Conservation (phyloP, 2,329 filamentous ascomycete species). For the Neoscytalidium dimidiatum region DNA sequence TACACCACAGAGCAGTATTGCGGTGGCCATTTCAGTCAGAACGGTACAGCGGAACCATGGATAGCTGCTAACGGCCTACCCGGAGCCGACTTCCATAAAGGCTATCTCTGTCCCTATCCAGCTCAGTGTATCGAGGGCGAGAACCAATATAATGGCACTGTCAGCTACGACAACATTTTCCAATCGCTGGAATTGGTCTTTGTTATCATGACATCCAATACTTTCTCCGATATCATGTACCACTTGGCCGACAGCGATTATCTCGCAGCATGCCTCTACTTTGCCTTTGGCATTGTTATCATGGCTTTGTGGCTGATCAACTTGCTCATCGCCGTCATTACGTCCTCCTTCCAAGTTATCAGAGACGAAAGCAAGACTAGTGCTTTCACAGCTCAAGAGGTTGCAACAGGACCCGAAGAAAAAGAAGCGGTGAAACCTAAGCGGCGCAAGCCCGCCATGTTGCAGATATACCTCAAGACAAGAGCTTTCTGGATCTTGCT, state of each 20-base stretch:
- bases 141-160: slow-evolving; percentile 81
- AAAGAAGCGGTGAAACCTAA: slow-evolving; percentile 40
- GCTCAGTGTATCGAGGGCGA: slow-evolving; percentile 79
- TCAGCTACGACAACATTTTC: slow-evolving; percentile 93
- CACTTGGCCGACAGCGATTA: slow-evolving; percentile 92
- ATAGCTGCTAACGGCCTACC: slow-evolving; percentile 56
- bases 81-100: slow-evolving; percentile 66
- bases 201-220: slow-evolving; percentile 98
- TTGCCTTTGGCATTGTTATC: slow-evolving; percentile 74
- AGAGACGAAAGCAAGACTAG: slow-evolving; percentile 93
- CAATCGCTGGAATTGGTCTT: slow-evolving; percentile 94
- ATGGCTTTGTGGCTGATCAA: slow-evolving; percentile 97
- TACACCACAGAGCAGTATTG: slow-evolving; percentile 74
- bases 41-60: slow-evolving; percentile 65
- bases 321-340: slow-evolving; percentile 92
- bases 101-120: slow-evolving; percentile 81
- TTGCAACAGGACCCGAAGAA: slow-evolving; percentile 41
- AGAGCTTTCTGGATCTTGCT: slow-evolving; percentile 75
- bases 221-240: slow-evolving; percentile 93
- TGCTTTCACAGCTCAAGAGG: slow-evolving; percentile 81
- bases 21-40: slow-evolving; percentile 73
- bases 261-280: slow-evolving; percentile 63
- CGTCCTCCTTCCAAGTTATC: slow-evolving; percentile 97
- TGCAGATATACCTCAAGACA: slow-evolving; percentile 73
- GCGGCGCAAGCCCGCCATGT: slow-evolving; percentile 56